A percentile compares a stretch with the other conserved stretches of the same genome.
Evolutionary conservation across 108 stramenopile species (phyloP).

Genomic region (Mayamaea pseudoterrestris): DNA sequence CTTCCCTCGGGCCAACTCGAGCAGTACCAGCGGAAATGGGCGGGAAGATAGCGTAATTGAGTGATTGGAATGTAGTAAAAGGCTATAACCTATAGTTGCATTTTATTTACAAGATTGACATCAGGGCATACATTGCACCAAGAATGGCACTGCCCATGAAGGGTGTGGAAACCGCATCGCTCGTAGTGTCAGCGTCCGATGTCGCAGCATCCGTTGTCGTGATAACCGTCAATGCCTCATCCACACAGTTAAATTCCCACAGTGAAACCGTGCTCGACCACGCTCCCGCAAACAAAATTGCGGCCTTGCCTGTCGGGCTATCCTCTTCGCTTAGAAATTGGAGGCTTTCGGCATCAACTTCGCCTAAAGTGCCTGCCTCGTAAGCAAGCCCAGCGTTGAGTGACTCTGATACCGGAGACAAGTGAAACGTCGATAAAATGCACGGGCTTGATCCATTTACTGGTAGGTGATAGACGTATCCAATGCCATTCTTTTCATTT

Average conservation of each 20-base stretch:
- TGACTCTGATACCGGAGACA: conserved; percentile 27
- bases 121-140: too few species aligned
- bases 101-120: too few species aligned
- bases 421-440: conserved; percentile 23
- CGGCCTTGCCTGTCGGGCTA: conserved; percentile 28
- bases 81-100: too few species aligned
- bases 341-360: conserved; percentile 29
- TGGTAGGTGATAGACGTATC: conserved; percentile 16
- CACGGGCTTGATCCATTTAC: conserved; percentile 4
- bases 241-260: conserved; percentile 38
- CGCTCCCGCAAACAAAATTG: conserved; percentile 31
- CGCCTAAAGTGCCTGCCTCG: conserved; percentile 25
- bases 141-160: too few species aligned
- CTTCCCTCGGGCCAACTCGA: conserved; percentile 63
- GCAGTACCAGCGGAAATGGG: conserved; percentile 23
- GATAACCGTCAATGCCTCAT: too few species aligned
- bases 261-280: conserved; percentile 16
- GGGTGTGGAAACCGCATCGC: too few species aligned
- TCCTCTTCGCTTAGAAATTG: conserved; percentile 18
- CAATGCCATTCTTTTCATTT: conserved; percentile 12
- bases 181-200: too few species aligned
- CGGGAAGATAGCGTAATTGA: conserved; percentile 2
- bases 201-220: too few species aligned
- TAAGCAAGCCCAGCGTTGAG: conserved; percentile 25
- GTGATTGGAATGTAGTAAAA: too few species aligned